These are phyloP conservation scores for Ustanciosporium gigantosporum DNA, from an alignment of 1,284 basidiomycete genomes.

Conservation along the genomic window DNA sequence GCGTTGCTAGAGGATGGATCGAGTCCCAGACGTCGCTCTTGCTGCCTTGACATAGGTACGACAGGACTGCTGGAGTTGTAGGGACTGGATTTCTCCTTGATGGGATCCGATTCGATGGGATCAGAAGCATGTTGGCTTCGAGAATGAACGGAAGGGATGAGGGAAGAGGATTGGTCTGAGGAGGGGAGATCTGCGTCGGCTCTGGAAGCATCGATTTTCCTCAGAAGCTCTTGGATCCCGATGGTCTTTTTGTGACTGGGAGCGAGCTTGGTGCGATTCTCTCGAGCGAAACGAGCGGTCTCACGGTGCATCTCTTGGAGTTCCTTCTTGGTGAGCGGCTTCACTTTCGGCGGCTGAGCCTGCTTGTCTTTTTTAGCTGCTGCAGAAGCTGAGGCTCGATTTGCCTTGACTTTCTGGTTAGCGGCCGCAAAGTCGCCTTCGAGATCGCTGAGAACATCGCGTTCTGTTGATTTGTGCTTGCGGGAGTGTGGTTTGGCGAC, in stretches of 20 bases:
- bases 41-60: constrained; percentile 19
- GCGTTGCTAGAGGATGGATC: background rate
- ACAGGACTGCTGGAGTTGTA: constrained; percentile 23
- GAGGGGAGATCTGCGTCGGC: constrained; percentile 3
- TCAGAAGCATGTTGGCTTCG: constrained; percentile 33
- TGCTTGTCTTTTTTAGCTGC: constrained; percentile 17
- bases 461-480: constrained; percentile 6
- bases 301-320: constrained; percentile 49
- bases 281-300: constrained; percentile 46
- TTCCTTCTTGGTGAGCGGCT: constrained; percentile 50
- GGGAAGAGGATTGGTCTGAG: constrained; percentile 23
- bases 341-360: constrained; percentile 17
- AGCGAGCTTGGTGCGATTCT: constrained; percentile 29
- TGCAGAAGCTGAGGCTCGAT: too few species aligned
- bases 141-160: constrained; percentile 29
- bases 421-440: constrained; percentile 12
- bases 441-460: constrained; percentile 24
- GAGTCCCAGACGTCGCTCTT: constrained; percentile 17
- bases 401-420: constrained; percentile 16
- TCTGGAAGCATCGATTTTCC: constrained; percentile 22
- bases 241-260: constrained; percentile 37
- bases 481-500: background rate
- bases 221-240: constrained; percentile 43
- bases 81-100: constrained; percentile 20
- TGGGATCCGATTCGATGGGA: constrained; percentile 37